Conservation (phyloP, 2,329 filamentous ascomycete species). For the Herpomyces periplanetae region DNA sequence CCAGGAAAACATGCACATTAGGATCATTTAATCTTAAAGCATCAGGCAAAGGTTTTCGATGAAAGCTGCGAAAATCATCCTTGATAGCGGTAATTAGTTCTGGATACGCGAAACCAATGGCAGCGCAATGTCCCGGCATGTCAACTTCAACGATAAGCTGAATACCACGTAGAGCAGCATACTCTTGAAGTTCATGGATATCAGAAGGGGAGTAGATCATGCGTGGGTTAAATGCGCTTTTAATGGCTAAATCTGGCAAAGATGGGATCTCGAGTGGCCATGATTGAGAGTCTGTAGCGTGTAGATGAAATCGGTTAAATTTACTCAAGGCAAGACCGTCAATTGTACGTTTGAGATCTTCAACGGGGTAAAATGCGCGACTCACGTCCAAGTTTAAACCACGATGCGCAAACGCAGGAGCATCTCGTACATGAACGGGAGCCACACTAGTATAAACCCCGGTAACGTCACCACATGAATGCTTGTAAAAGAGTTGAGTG, state of each 20-base stretch:
- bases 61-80: conserved; percentile 14
- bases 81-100: conserved; percentile 24
- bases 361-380: conserved; percentile 25
- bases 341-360: conserved; percentile 29
- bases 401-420: conserved; percentile 31
- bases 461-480: conserved; percentile 14
- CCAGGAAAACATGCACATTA: conserved; percentile 26
- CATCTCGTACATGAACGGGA: conserved; percentile 29
- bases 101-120: conserved; percentile 22
- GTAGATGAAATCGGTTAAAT: conserved; percentile 41
- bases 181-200: conserved; percentile 23
- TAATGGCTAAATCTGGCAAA: conserved; percentile 25
- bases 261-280: conserved; percentile 48
- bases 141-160: conserved; percentile 37
- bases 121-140: conserved; percentile 36
- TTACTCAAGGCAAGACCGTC: conserved; percentile 41
- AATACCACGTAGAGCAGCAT: conserved; percentile 25
- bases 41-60: conserved; percentile 15
- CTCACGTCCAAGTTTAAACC: conserved; percentile 43
- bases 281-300: conserved; percentile 44
- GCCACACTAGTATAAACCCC: conserved; percentile 24
- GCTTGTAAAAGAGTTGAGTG: conserved; percentile 35
- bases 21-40: conserved; percentile 36
- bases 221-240: conserved; percentile 28
- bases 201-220: conserved; percentile 25